phyloP scores from a whole-genome alignment of 1,139 yeast species.

The Pichia sp. region DNA sequence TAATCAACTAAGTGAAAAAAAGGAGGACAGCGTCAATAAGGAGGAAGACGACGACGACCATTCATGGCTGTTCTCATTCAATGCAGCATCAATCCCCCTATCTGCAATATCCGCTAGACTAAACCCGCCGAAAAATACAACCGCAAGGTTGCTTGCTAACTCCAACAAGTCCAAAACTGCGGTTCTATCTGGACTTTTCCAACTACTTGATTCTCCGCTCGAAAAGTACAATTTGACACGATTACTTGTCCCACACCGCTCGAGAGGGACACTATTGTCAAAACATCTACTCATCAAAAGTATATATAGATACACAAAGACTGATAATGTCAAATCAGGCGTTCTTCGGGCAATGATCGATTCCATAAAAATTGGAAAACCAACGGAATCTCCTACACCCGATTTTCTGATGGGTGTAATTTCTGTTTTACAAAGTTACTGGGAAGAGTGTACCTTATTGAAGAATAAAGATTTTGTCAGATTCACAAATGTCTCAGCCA shows the following conservation, averaged over 20 bases:
- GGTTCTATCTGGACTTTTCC: not conserved
- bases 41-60: not conserved
- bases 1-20: not conserved
- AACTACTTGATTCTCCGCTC: constrained; percentile 4
- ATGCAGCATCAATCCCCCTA: constrained; percentile 4
- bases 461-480: constrained; percentile 7
- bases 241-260: constrained; percentile 5
- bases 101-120: constrained; percentile 5
- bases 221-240: constrained; percentile 8
- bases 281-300: constrained; percentile 8
- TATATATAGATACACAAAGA: constrained; percentile 8
- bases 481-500: not conserved
- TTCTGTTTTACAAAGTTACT: constrained; percentile 4
- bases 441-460: constrained; percentile 10
- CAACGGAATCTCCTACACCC: constrained; percentile 6
- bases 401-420: constrained; percentile 1
- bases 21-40: too few species aligned
- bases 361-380: constrained; percentile 9
- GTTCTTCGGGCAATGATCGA: constrained; percentile 7
- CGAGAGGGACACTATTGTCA: constrained; percentile 8
- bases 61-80: constrained; percentile 4
- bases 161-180: not conserved
- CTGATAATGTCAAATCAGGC: constrained; percentile 7
- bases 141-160: not conserved
- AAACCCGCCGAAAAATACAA: not conserved